These are phyloP conservation scores for Asparagopsis taxiformis DNA, from an alignment of 31 red algal genomes.

Conservation along the genomic window DNA sequence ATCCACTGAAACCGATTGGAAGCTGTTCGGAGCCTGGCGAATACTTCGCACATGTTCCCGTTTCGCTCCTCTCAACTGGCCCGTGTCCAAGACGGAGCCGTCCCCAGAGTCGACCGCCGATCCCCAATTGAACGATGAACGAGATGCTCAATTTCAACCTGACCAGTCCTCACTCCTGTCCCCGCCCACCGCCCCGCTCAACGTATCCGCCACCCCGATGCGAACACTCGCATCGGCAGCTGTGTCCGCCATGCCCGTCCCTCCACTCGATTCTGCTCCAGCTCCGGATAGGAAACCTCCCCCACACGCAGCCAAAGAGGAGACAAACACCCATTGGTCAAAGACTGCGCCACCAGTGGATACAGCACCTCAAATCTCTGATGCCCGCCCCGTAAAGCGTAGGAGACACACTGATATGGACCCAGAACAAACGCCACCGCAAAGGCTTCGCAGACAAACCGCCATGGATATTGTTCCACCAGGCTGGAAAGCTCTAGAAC, in stretches of 20 bases:
- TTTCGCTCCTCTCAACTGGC: slow-evolving; percentile 49
- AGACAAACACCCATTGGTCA: too few species aligned
- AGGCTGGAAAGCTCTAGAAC: slow-evolving; percentile 17
- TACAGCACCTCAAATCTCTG: too few species aligned
- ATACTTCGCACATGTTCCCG: slow-evolving; percentile 20
- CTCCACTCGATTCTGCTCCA: too few species aligned
- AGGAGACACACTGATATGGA: slow-evolving; percentile 8
- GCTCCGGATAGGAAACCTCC: too few species aligned
- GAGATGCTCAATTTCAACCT: too few species aligned
- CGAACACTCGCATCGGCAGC: slow-evolving; percentile 34
- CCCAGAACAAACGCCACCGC: not conserved
- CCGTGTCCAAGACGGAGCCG: not conserved
- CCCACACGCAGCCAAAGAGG: too few species aligned
- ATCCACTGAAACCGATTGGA: slow-evolving; percentile 51
- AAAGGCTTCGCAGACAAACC: not conserved
- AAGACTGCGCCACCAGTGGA: too few species aligned
- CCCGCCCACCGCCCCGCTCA: too few species aligned
- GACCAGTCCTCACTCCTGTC: too few species aligned
- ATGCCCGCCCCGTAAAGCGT: too few species aligned
- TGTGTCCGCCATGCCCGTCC: too few species aligned
- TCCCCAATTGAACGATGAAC: too few species aligned
- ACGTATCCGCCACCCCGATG: slow-evolving; percentile 32
- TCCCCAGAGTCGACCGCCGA: not conserved
- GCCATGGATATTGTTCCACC: slow-evolving; percentile 6
- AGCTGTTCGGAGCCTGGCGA: slow-evolving; percentile 57